phyloP scores from a whole-genome alignment of 164 flowering plant genomes.

The Sedum album region DNA sequence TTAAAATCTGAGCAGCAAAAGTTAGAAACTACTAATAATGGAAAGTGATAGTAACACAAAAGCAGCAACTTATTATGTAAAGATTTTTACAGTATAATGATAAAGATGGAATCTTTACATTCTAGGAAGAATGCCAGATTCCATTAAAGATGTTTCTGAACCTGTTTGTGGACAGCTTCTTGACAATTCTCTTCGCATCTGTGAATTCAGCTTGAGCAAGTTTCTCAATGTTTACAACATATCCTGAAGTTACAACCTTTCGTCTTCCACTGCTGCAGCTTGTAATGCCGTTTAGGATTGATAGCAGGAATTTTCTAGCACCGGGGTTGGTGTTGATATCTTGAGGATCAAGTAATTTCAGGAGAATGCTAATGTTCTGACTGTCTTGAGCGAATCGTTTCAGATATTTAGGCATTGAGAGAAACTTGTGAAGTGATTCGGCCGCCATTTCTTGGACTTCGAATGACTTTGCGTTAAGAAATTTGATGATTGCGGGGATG shows the following conservation, averaged over 20 bases:
- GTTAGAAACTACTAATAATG: background rate
- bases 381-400: slow-evolving; percentile 57
- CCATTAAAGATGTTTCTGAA: slow-evolving; percentile 51
- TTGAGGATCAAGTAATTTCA: slow-evolving; percentile 52
- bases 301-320: slow-evolving; percentile 51
- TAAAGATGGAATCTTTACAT: background rate
- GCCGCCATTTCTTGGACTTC: slow-evolving; percentile 75
- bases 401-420: slow-evolving; percentile 48
- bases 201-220: slow-evolving; percentile 64
- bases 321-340: slow-evolving; percentile 35
- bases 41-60: background rate
- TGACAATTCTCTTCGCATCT: slow-evolving; percentile 65
- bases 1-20: background rate
- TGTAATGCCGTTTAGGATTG: slow-evolving; percentile 46
- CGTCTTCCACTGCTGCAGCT: slow-evolving; percentile 56
- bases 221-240: slow-evolving; percentile 56
- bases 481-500: slow-evolving; percentile 57
- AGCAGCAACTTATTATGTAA: background rate
- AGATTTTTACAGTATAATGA: slow-evolving; percentile 13
- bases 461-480: slow-evolving; percentile 59
- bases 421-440: slow-evolving; percentile 50
- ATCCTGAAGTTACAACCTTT: slow-evolving; percentile 57
- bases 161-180: slow-evolving; percentile 47
- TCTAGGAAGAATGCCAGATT: slow-evolving; percentile 55
- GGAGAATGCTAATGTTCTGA: slow-evolving; percentile 30